Evolutionary conservation across 805 yeast species (phyloP).

Genomic region (Metschnikowia aberdeeniae): DNA sequence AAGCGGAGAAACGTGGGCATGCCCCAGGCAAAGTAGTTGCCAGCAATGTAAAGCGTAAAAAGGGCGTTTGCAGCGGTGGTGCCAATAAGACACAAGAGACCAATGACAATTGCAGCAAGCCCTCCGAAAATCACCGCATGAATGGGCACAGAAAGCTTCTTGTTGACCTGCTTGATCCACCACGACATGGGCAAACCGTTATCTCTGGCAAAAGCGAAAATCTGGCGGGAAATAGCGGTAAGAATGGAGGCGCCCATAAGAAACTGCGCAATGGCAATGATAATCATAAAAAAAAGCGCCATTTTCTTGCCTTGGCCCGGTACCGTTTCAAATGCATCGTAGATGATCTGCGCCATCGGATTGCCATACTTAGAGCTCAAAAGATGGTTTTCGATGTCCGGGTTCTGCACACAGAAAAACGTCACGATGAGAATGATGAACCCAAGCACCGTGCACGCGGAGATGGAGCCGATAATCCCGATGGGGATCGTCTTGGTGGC

Average conservation of each 20-base stretch:
- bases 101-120: constrained; percentile 46
- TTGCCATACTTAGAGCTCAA: constrained; percentile 38
- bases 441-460: constrained; percentile 57
- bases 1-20: constrained; percentile 49
- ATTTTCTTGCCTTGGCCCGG: constrained; percentile 47
- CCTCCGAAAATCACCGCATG: constrained; percentile 53
- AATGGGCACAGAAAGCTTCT: constrained; percentile 56
- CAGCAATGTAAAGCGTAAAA: constrained; percentile 59
- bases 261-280: constrained; percentile 58
- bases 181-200: constrained; percentile 59
- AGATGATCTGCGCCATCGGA: constrained; percentile 62
- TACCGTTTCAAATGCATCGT: constrained; percentile 43
- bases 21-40: constrained; percentile 62
- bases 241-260: constrained; percentile 62
- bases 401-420: constrained; percentile 52
- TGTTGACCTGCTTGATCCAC: constrained; percentile 54
- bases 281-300: constrained; percentile 61
- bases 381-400: constrained; percentile 23
- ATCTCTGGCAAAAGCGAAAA: constrained; percentile 76
- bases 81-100: constrained; percentile 56
- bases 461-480: constrained; percentile 58
- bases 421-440: constrained; percentile 51
- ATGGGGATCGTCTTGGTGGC: constrained; percentile 61
- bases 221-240: constrained; percentile 64
- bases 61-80: constrained; percentile 63